phyloP scores from a whole-genome alignment of 441 rosid genomes.

The Hura crepitans region DNA sequence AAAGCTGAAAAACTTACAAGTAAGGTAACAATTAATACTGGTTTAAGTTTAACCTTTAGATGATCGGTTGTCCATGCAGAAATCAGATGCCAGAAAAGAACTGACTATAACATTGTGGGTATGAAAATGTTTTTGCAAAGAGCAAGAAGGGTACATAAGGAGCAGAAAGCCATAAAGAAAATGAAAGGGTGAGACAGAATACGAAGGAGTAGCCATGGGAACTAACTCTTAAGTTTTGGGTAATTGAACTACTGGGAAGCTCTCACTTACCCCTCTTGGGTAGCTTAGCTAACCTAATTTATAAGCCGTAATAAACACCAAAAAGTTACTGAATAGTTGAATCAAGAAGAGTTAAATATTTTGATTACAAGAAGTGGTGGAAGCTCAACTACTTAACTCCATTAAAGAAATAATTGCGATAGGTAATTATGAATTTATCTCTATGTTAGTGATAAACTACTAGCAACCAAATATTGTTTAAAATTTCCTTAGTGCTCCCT shows the following conservation, averaged over 20 bases:
- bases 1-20: too few relatives aligned
- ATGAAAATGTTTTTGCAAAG: background rate
- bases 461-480: too few relatives aligned
- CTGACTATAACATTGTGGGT: background rate
- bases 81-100: conserved; percentile 7
- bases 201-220: background rate
- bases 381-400: background rate
- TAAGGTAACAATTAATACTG: too few relatives aligned
- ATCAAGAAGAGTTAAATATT: too few relatives aligned
- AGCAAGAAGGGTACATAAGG: background rate
- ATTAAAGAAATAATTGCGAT: too few relatives aligned
- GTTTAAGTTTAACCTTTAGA: conserved; percentile 13
- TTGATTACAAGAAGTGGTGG: background rate
- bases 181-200: background rate
- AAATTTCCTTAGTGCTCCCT: too few relatives aligned
- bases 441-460: too few relatives aligned
- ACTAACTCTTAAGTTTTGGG: background rate
- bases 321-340: background rate
- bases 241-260: too few relatives aligned
- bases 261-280: too few relatives aligned
- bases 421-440: background rate
- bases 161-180: background rate
- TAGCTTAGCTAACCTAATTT: background rate
- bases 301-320: background rate
- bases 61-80: conserved; percentile 10